Evolutionary conservation across 495 filamentous ascomycete genomes (phyloP), one percentile per base, ranked within the genome.

Genomic region (Aspergillus mulundensis): DNA sequence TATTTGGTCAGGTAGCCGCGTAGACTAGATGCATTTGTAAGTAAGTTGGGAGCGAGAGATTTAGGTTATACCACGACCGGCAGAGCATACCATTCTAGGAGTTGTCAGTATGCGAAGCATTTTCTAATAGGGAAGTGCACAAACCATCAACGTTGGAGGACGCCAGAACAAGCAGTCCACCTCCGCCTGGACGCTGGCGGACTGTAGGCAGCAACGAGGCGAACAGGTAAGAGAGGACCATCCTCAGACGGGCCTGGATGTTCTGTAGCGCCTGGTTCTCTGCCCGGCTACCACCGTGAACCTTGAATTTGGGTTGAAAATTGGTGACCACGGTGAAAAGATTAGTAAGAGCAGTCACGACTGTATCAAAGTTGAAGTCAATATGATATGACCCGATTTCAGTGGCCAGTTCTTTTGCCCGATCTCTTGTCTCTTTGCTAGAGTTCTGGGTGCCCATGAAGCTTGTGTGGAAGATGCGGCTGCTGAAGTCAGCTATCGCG

Each of bases 381-480:
- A 82, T 71, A 63, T 94, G 90, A 60, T 90, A 89, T 0, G 80
- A 64, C 7, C 91, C 90, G 44, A 96, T 92, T 8, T 76, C 81
- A 4, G 77, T 66, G 0, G 90, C 71, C 1, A 96, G 77, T 1
- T 81, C 78, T 61, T 80, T 82, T 0, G 92, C 88, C 40, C 92
- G 77, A 20, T 77, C 70, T 2, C 90, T 77, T 2, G 92, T 96
- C 52, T 93, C 89, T 20, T 71, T 67, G 18, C 80, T 84, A 14
- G 81, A 86, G 56, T 95, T 87, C 50, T 80, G 77, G 34, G 78
- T 96, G 11, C 92, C 92, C 87, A 97, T 90, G 69, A 87, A 96
- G 41, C 62, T 65, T 18, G 91, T 95, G 46, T 84, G 80, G 63
- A 95, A 89, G 25, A 94, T 77, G 19, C 68, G 72, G 49, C 66